These are phyloP conservation scores for Colletotrichum sp. DNA, from an alignment of 2,329 filamentous ascomycete species.

Conservation along the genomic window DNA sequence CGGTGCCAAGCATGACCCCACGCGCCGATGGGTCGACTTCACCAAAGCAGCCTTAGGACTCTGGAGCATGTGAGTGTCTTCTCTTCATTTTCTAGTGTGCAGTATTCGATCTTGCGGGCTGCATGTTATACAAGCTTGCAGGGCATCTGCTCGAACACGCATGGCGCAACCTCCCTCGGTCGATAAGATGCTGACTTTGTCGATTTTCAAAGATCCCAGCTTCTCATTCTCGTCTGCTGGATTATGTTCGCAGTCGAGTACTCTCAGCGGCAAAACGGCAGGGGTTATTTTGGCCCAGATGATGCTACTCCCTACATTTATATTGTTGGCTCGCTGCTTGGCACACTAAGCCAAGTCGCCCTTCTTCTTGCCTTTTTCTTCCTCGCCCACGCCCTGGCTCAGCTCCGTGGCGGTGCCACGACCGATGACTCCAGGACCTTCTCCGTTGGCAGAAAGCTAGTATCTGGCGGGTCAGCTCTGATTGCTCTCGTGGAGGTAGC, in stretches of 20 bases:
- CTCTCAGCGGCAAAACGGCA: background rate
- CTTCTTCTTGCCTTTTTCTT: conserved; percentile 18
- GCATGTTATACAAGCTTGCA: background rate
- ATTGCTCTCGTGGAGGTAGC: background rate
- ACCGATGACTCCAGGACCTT: background rate
- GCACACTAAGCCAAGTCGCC: background rate
- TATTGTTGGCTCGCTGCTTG: background rate
- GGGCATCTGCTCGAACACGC: background rate
- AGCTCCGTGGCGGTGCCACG: background rate
- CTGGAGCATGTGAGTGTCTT: conserved; percentile 27
- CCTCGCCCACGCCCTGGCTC: conserved; percentile 8
- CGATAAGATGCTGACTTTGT: background rate
- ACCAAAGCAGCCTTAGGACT: conserved; percentile 28
- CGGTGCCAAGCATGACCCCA: conserved; percentile 25
- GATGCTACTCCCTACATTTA: background rate
- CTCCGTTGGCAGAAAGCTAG: background rate
- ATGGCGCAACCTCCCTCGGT: background rate
- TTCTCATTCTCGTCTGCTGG: background rate
- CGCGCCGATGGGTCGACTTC: conserved; percentile 26
- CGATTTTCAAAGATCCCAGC: background rate
- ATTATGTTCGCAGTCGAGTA: background rate
- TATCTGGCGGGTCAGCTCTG: background rate
- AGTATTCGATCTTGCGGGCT: background rate
- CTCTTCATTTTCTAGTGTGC: background rate
- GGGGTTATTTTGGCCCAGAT: background rate